A percentile compares a stretch with the other conserved stretches of the same genome.
phyloP scores from a whole-genome alignment of 2,329 filamentous ascomycete genomes.

The Xylariaceae sp. region DNA sequence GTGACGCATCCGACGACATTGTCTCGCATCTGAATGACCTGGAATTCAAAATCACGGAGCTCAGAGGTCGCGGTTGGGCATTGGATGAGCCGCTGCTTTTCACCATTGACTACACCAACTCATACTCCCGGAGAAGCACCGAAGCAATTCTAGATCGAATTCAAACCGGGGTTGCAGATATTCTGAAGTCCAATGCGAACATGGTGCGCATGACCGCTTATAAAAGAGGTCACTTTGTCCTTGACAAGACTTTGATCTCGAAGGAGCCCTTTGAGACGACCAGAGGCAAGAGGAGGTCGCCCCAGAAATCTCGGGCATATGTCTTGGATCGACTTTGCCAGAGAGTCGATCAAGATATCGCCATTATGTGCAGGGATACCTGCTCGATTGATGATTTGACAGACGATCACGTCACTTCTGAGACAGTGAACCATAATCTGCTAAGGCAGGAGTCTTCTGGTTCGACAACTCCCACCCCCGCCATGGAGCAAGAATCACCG shows the following conservation, averaged over 20 bases:
- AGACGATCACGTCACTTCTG: conserved; percentile 14
- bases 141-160: conserved; percentile 48
- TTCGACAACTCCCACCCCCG: not conserved
- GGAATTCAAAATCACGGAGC: conserved; percentile 42
- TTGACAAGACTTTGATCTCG: conserved; percentile 45
- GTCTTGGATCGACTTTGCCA: conserved; percentile 38
- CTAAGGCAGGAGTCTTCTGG: conserved; percentile 1
- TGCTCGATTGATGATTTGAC: conserved; percentile 36
- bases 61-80: conserved; percentile 42
- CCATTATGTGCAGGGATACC: conserved; percentile 48
- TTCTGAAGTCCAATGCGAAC: conserved; percentile 42
- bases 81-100: conserved; percentile 43
- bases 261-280: conserved; percentile 29
- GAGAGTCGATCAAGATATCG: conserved; percentile 44
- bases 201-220: conserved; percentile 43
- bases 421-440: not conserved
- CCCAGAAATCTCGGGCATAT: conserved; percentile 33
- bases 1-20: conserved; percentile 37
- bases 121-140: conserved; percentile 40
- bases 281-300: conserved; percentile 27
- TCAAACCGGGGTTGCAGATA: conserved; percentile 45
- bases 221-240: conserved; percentile 49
- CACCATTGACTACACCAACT: conserved; percentile 36
- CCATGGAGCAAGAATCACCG: too few species aligned
- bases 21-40: conserved; percentile 42